Evolutionary conservation across 257 asterid genomes (phyloP), one percentile per base, ranked within the genome.

Genomic region (Buddleja alternifolia): DNA sequence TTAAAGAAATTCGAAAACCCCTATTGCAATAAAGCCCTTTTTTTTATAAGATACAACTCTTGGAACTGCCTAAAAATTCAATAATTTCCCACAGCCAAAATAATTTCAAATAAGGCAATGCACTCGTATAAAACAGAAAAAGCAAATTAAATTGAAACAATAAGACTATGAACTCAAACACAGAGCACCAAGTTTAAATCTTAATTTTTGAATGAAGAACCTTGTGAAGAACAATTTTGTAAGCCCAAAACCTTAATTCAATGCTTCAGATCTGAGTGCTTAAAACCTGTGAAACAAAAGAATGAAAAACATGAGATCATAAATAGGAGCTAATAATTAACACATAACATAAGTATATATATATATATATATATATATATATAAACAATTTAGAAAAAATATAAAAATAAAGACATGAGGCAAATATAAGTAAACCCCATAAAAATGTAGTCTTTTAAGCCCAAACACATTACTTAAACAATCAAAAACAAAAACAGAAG

Each of bases 261-360:
- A 64, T 67, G 74, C 75, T 67, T 73, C 90, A 88, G 96, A 88
- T 88, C 93, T 79, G 93, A 76, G 81, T 15, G 54, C 69, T 47
- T 25, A 75, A 75, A 76, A 74, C 73, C 84, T 78, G 76, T 62
- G 60, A 17, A 44, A 77, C 14, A 62, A 56, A 59, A 57, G 24
- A 37, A 29, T 40, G 24, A 68, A 61, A 77, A 61, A 77, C 60
- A 37, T 17, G 17, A 64, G 73, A 78, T 73, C 67, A 69, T 19
- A 63, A 0, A 29, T 7, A 50, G 44, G 51, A 60, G 61, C 69
- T 51, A 66, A 59, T 32, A 58, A 3, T 7, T 21, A 75, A 29
- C 41, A 58, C 19, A 74, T 48, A 32, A 44, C 69, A 70, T 0
- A 52, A 62, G 15, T 20, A 23, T n/a, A n/a, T n/a, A n/a, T n/a